Conservation (phyloP, 164 flowering plant species). For the Sextonia rubra region DNA sequence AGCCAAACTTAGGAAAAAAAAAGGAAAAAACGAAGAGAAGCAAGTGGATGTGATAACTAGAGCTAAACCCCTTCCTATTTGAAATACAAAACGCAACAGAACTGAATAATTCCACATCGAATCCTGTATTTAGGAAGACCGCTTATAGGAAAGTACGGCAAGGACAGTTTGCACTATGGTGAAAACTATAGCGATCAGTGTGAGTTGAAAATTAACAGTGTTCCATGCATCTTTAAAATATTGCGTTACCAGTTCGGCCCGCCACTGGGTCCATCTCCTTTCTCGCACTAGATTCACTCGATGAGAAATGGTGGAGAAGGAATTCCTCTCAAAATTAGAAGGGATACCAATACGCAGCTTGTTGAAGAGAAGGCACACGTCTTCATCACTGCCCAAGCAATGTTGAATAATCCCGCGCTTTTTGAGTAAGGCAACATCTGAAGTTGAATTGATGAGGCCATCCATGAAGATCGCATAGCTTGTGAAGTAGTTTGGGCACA, state of each 20-base stretch:
- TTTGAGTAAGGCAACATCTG: background rate
- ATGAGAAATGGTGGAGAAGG: background rate
- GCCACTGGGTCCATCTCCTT: background rate
- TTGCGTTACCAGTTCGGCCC: background rate
- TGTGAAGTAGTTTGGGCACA: background rate
- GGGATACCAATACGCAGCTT: background rate
- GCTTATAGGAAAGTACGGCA: background rate
- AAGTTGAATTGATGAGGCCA: background rate
- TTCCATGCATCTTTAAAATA: background rate
- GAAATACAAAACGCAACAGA: no score
- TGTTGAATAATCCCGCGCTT: background rate
- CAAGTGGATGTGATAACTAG: no score
- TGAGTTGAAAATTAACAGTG: no score
- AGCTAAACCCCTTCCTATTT: no score
- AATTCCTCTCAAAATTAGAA: background rate
- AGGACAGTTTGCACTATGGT: background rate
- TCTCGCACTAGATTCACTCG: background rate
- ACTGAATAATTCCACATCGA: no score
- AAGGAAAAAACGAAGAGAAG: no score
- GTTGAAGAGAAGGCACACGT: background rate
- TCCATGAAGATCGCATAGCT: slow-evolving; percentile 3
- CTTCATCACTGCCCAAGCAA: background rate
- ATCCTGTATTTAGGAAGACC: background rate
- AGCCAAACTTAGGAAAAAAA: no score
- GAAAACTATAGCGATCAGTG: background rate